A percentile compares a stretch with the other conserved stretches of the same genome.
phyloP scores from a whole-genome alignment of 352 stramenopile species.

The Phytophthora crassamura region DNA sequence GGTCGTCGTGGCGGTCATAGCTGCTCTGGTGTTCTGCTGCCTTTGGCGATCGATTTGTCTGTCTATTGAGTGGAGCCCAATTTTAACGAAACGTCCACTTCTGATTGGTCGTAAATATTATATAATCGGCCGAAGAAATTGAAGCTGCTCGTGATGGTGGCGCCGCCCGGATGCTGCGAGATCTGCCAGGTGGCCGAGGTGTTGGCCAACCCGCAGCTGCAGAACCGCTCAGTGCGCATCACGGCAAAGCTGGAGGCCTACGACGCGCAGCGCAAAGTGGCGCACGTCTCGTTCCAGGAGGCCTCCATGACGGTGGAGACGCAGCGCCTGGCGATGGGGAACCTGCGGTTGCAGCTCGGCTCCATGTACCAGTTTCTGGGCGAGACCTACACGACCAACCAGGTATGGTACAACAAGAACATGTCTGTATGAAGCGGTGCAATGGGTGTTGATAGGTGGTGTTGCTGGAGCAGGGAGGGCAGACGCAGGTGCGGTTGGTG shows the following conservation, averaged over 20 bases:
- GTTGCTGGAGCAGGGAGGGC: conserved; percentile 10
- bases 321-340: conserved; percentile 50
- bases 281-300: conserved; percentile 71
- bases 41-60: conserved; percentile 16
- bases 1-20: conserved; percentile 19
- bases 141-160: conserved; percentile 25
- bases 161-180: conserved; percentile 53
- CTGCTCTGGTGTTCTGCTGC: conserved; percentile 15
- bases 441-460: conserved; percentile 6
- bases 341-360: conserved; percentile 64
- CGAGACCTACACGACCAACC: conserved; percentile 57
- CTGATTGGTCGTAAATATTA: too few relatives aligned
- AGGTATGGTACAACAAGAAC: conserved; percentile 21
- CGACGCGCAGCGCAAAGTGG: conserved; percentile 56
- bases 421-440: not conserved
- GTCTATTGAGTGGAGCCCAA: conserved; percentile 37
- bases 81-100: conserved; percentile 12
- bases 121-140: conserved; percentile 5
- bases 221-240: conserved; percentile 80
- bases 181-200: conserved; percentile 87
- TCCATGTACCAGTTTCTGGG: conserved; percentile 89
- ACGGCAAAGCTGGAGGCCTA: conserved; percentile 75
- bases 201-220: conserved; percentile 61
- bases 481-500: conserved; percentile 62
- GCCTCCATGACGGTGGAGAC: conserved; percentile 74